phyloP scores from a whole-genome alignment of 345 rosid species.

The Noccaea caerulescens region DNA sequence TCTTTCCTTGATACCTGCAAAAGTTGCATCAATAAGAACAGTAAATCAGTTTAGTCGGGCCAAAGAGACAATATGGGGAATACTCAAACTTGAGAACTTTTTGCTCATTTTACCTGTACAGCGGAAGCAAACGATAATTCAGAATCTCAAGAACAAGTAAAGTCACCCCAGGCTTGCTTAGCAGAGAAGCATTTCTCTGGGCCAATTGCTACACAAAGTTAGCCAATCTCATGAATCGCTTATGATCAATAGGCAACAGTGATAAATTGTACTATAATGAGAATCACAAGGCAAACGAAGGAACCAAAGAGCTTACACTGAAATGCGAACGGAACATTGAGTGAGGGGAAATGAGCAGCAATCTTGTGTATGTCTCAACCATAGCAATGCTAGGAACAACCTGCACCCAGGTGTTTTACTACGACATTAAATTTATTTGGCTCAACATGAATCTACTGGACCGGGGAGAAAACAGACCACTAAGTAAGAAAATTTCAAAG shows the following conservation, averaged over 20 bases:
- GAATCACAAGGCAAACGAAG: constrained; percentile 14
- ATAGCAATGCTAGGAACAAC: constrained; percentile 96
- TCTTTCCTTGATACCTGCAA: constrained; percentile 90
- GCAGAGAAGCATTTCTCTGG: constrained; percentile 77
- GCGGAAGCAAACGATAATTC: constrained; percentile 93
- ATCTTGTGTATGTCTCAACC: constrained; percentile 95
- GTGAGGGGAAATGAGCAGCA: constrained; percentile 90
- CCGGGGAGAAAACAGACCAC: too few species aligned
- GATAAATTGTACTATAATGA: constrained; percentile 5
- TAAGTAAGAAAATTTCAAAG: too few species aligned
- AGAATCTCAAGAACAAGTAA: constrained; percentile 90
- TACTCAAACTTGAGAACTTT: constrained; percentile 19
- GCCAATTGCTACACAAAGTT: constrained; percentile 77
- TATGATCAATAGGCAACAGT: constrained; percentile 7
- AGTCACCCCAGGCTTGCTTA: constrained; percentile 92
- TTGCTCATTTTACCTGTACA: constrained; percentile 67
- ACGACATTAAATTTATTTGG: constrained; percentile 27
- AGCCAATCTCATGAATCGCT: constrained; percentile 30
- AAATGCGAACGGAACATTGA: constrained; percentile 87
- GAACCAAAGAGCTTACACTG: constrained; percentile 62
- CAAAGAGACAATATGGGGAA: constrained; percentile 8
- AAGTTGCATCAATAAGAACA: constrained; percentile 34
- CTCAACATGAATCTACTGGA: not conserved
- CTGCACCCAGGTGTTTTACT: constrained; percentile 53
- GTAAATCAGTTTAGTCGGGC: constrained; percentile 14